phyloP scores from a whole-genome alignment of 306 rosid species.

The Cyclanthera cordifolia region DNA sequence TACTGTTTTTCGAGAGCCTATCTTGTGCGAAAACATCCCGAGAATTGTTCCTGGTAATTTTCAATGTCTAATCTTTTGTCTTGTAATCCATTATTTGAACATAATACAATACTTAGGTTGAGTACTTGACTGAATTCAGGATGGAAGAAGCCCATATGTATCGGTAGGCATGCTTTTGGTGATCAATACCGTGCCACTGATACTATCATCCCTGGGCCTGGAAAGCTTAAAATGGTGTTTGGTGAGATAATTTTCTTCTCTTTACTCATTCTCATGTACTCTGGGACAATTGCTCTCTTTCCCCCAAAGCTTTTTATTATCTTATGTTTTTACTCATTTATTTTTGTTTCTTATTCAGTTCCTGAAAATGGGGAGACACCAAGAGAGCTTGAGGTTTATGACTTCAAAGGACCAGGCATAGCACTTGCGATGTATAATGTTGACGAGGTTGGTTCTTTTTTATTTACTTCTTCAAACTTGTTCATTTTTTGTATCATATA shows the following conservation, averaged over 20 bases:
- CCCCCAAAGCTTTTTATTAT: conserved; percentile 4
- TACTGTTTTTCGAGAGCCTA: conserved; percentile 95
- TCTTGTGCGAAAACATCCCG: conserved; percentile 74
- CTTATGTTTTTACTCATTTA: conserved; percentile 15
- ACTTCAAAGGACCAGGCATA: conserved; percentile 83
- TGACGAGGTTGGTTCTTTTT: conserved; percentile 55
- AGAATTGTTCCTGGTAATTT: conserved; percentile 57
- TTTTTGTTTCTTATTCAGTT: conserved; percentile 31
- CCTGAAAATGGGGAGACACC: conserved; percentile 65
- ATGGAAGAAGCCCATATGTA: conserved; percentile 96
- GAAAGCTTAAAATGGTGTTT: conserved; percentile 88
- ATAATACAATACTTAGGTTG: conserved; percentile 27
- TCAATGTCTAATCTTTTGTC: conserved; percentile 16
- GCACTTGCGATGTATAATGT: conserved; percentile 92
- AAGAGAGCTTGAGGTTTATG: conserved; percentile 64
- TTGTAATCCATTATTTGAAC: conserved; percentile 12
- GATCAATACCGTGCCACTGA: conserved; percentile 98
- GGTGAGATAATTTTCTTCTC: conserved; percentile 38
- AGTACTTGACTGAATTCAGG: conserved; percentile 47
- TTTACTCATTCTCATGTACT: conserved; percentile 14
- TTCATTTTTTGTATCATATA: not conserved
- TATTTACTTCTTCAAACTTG: conserved; percentile 13
- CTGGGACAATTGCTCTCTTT: not conserved
- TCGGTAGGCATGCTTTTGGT: conserved; percentile 97
- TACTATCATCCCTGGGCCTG: conserved; percentile 55